phyloP scores from a whole-genome alignment of 2,329 filamentous ascomycete species.

The Chaetomium olivaceum region DNA sequence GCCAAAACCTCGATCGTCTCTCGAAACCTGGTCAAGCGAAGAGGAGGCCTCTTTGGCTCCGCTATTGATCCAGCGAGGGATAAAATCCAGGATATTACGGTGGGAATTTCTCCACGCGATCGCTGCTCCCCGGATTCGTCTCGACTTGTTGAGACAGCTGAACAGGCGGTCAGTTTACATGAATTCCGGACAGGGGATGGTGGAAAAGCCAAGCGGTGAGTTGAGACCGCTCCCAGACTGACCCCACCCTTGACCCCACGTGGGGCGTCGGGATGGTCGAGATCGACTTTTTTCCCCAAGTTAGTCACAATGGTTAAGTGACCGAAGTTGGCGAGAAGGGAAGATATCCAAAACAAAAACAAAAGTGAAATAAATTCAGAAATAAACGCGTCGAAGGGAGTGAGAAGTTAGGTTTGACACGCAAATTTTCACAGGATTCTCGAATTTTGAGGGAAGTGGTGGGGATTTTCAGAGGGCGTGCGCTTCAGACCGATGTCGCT shows the following conservation, averaged over 20 bases:
- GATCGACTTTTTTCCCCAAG: background rate
- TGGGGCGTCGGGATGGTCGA: conserved; percentile 2
- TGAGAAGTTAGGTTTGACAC: background rate
- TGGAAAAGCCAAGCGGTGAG: conserved; percentile 15
- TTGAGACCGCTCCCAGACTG: conserved; percentile 2
- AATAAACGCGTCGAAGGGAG: background rate
- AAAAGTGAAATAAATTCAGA: background rate
- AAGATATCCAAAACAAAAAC: background rate
- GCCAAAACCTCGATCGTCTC: background rate
- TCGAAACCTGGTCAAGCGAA: background rate
- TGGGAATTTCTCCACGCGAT: background rate
- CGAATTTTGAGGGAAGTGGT: background rate
- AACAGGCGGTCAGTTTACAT: conserved; percentile 24
- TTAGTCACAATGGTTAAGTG: background rate
- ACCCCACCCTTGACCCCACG: conserved; percentile 21
- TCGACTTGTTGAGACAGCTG: conserved; percentile 17
- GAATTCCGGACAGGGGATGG: background rate
- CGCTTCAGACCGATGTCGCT: conserved; percentile 14
- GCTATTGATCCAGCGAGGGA: background rate
- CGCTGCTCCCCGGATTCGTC: background rate
- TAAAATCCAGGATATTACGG: background rate
- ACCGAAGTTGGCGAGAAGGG: background rate
- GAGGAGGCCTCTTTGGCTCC: conserved; percentile 3
- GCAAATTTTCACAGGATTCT: background rate
- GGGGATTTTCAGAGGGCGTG: background rate